Conservation (phyloP, 257 asterid genomes). For the Salvia rosmarinus region DNA sequence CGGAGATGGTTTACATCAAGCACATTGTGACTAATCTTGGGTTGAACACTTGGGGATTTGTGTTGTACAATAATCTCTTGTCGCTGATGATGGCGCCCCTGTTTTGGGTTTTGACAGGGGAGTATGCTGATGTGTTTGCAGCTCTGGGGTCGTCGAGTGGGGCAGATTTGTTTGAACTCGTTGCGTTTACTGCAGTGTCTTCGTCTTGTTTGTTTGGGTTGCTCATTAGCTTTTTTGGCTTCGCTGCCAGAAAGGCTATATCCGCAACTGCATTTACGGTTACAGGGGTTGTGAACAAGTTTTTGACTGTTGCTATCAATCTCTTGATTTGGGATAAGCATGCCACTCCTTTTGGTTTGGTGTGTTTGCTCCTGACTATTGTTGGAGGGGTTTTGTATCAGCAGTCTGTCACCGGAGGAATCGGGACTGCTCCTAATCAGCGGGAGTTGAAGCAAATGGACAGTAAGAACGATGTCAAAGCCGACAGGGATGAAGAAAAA, state of each 20-base stretch:
- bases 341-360: constrained; percentile 85
- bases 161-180: constrained; percentile 57
- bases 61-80: constrained; percentile 76
- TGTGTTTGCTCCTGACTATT: constrained; percentile 78
- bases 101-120: constrained; percentile 89
- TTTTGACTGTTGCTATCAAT: constrained; percentile 88
- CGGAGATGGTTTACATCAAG: constrained; percentile 97
- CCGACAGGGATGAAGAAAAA: constrained; percentile 57
- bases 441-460: constrained; percentile 51
- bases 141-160: constrained; percentile 52
- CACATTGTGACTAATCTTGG: constrained; percentile 98
- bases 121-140: constrained; percentile 71
- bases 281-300: constrained; percentile 94
- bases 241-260: constrained; percentile 92
- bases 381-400: constrained; percentile 92
- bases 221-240: constrained; percentile 97
- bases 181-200: constrained; percentile 72
- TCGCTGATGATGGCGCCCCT: constrained; percentile 95
- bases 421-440: constrained; percentile 49
- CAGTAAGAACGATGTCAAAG: constrained; percentile 38
- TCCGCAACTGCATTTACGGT: constrained; percentile 98
- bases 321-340: constrained; percentile 98
- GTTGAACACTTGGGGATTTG: constrained; percentile 95
- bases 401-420: constrained; percentile 84
- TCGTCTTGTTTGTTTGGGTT: constrained; percentile 89